These are phyloP conservation scores for Pharus latifolius DNA, from an alignment of 176 grass and related monocot genomes.

Conservation along the genomic window DNA sequence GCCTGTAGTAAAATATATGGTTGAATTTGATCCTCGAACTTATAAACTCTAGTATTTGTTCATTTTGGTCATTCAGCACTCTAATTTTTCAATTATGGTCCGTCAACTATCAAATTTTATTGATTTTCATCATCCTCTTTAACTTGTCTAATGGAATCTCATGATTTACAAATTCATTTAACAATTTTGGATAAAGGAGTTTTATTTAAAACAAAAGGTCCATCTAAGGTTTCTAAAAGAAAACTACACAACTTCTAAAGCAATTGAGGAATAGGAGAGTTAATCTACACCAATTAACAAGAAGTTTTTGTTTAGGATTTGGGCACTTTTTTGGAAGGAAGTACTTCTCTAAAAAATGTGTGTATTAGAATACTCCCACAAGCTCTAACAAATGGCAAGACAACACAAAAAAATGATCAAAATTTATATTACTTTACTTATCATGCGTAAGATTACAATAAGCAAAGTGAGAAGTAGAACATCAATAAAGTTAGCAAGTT, in stretches of 20 bases:
- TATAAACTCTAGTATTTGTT: background rate
- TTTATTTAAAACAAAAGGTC: too few relatives aligned
- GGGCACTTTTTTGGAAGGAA: conserved; percentile 18
- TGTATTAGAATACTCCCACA: background rate
- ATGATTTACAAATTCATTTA: background rate
- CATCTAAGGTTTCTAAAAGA: background rate
- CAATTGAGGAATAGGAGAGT: background rate
- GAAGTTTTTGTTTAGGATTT: too few relatives aligned
- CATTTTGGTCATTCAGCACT: background rate
- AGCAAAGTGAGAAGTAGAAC: too few relatives aligned
- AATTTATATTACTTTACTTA: too few relatives aligned
- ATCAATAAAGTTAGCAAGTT: background rate
- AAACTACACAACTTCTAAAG: background rate
- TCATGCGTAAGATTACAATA: too few relatives aligned
- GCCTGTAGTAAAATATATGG: background rate
- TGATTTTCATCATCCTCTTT: too few relatives aligned
- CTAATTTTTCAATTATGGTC: background rate
- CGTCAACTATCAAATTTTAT: background rate
- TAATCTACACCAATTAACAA: background rate
- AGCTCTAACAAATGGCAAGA: too few relatives aligned
- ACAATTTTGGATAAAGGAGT: background rate
- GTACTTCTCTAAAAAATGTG: background rate
- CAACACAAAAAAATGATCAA: too few relatives aligned
- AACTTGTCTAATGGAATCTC: background rate
- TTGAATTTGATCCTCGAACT: background rate